Base-by-base conservation (phyloP, 345 rosid genomes). In the Barbarea vulgaris region DNA sequence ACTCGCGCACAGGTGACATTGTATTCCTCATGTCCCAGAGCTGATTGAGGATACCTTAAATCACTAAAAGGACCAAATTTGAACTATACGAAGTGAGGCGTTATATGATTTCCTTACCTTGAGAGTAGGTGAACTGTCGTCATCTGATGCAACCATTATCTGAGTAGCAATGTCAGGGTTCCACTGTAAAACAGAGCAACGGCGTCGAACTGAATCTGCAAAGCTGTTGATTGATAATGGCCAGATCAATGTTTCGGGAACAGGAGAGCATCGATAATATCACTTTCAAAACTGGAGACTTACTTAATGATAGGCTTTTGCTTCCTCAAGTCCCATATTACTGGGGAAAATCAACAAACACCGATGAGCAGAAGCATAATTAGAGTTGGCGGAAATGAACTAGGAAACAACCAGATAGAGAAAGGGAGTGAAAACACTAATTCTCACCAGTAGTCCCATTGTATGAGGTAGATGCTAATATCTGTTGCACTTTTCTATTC, bases 171-270 rank as follows among this genome's bases (percentile, higher is more conserved):
- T 80, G 75, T 93, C 96, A 78, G 99, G 99, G 82, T 96, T 88
- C 99, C 99, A 96, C 78, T 96, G 99, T 83, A 96, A 85, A 83
- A 96, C 98, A 69, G 99, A 93, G 84, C 98, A 87, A 18, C 97
- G 87, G 72, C 97, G 88, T 79, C 97, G 84, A 82, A 83, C 69
- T 42, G 99, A 89, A 85, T 96, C 99, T 77, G 90, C 80, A 81
- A 95, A 87, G 79, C 99, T 96, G 90, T 79, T 67, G 65, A 82
- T 67, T 63, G 69, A 73, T 27, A 79, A 9, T 60, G 34, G 36
- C 7, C 24, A 39, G n/a, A 74, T 81, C 64, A 76, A 69, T 72
- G 14, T 69, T 80, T 54, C 9, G 72, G 15, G 33, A 42, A 22
- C 68, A 57, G 4, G 53, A 67, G 59, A 21, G 15, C 33, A 30